Percentiles rank a stretch among this genome's conserved stretches.
These are phyloP conservation scores for Suzukiozyma palmioleophila DNA, from an alignment of 1,139 yeast species.

Conservation along the genomic window DNA sequence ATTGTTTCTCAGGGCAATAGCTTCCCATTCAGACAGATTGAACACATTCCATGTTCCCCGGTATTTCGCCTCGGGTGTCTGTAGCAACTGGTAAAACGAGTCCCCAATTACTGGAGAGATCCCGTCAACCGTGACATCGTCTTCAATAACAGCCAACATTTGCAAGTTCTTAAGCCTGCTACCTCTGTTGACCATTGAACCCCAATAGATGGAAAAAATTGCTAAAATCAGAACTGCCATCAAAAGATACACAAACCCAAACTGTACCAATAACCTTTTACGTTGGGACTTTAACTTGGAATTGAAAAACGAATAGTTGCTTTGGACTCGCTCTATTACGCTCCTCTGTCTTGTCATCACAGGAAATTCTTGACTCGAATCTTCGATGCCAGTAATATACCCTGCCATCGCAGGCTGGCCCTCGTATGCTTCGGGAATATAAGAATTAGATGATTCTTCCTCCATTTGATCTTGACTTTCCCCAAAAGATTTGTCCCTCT, in stretches of 20 bases:
- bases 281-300: slow-evolving; percentile 19
- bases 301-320: slow-evolving; percentile 24
- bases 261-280: slow-evolving; percentile 13
- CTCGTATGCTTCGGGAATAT: neutral
- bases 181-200: slow-evolving; percentile 31
- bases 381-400: neutral
- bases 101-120: slow-evolving; percentile 31
- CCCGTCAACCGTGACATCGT: slow-evolving; percentile 23
- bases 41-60: slow-evolving; percentile 43
- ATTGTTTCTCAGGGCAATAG: slow-evolving; percentile 26
- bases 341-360: slow-evolving; percentile 12
- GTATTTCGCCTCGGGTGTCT: slow-evolving; percentile 14
- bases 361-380: neutral
- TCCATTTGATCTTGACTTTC: too few relatives aligned
- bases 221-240: slow-evolving; percentile 29
- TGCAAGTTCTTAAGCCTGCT: slow-evolving; percentile 26
- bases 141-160: slow-evolving; percentile 41
- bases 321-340: slow-evolving; percentile 13
- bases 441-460: neutral
- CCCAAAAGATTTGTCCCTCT: too few relatives aligned
- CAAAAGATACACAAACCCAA: slow-evolving; percentile 15
- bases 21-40: slow-evolving; percentile 23
- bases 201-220: slow-evolving; percentile 42
- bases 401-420: neutral
- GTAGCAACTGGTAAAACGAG: slow-evolving; percentile 16